Base-by-base conservation (phyloP, 441 rosid species). In the Raphanus hybrid region DNA sequence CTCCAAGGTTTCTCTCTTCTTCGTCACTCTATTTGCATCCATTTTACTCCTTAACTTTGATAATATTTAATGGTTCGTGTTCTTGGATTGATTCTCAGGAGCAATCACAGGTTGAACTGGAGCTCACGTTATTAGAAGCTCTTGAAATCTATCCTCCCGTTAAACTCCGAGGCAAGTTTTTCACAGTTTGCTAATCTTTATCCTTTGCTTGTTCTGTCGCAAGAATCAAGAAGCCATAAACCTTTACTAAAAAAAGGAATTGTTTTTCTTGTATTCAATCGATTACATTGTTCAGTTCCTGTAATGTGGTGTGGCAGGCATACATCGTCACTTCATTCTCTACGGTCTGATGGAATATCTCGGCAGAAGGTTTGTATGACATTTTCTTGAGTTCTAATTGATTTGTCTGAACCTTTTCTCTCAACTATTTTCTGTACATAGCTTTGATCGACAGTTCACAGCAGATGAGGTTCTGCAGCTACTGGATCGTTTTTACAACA, bases 341-440 rank as follows among this genome's bases (percentile, higher is more conserved):
- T 96, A 85, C 69, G 96, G 99, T 84, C 87, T 96, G 5, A 92
- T 93, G 98, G 99, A 93, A 63, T 91, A 86, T 84, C 88, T 96
- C 64, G 86, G 93, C 14, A 88, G 86, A 86, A 96, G 98, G 99
- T 96, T 86, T 39, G 43, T 39, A 8, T 39, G 61, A 26, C 37
- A 29, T 29, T 29, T 29, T 5, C 12, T 39, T 72, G 68, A 58
- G 59, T 54, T 61, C 15, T 63, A 34, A 35, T 54, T 34, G 41
- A 35, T 63, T 29, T 34, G 0, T 74, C 37, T 74, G 18, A 34
- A n/a, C 43, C 64, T 61, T 35, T 67, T 67, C 63, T 75, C n/a
- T 20, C 45, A 48, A 5, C 16, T 5, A 0, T 50, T 48, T 52
- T 15, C 9, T 52, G 58, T 10, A 76, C 18, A 27, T 90, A 93